Evolutionary conservation across 2,329 filamentous ascomycete species (phyloP).

Genomic region (Colletotrichum kahawae): DNA sequence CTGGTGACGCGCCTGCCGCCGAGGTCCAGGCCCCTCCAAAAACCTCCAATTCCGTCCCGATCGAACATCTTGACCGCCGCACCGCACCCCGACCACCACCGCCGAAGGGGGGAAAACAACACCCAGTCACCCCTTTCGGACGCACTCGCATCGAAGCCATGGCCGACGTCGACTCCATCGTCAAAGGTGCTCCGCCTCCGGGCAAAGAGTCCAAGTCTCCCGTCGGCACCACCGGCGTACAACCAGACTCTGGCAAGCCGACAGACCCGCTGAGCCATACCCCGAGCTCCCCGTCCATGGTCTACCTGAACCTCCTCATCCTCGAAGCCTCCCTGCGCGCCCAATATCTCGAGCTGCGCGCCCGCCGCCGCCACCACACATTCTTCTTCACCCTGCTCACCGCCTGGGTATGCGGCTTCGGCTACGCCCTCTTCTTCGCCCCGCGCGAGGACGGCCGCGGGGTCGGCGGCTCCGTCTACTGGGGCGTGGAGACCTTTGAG

Average conservation of each 20-base stretch:
- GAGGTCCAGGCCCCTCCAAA: slow-evolving; percentile 11
- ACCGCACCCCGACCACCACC: background rate
- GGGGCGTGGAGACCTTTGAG: slow-evolving; percentile 89
- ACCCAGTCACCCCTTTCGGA: background rate
- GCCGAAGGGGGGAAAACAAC: background rate
- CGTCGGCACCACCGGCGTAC: slow-evolving; percentile 45
- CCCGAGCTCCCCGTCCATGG: slow-evolving; percentile 91
- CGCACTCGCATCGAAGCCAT: slow-evolving; percentile 40
- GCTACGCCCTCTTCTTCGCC: slow-evolving; percentile 90
- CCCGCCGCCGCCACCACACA: slow-evolving; percentile 87
- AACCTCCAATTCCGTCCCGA: background rate
- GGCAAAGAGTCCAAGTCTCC: slow-evolving; percentile 49
- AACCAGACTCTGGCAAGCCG: slow-evolving; percentile 48
- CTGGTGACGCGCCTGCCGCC: slow-evolving; percentile 14
- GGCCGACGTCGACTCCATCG: slow-evolving; percentile 82
- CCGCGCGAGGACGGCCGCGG: slow-evolving; percentile 94
- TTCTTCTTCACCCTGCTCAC: slow-evolving; percentile 85
- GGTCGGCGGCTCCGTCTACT: slow-evolving; percentile 93
- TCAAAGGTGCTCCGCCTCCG: slow-evolving; percentile 84
- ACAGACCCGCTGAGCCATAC: slow-evolving; percentile 79
- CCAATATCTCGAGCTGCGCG: slow-evolving; percentile 89
- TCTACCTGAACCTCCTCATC: slow-evolving; percentile 97
- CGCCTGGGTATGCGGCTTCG: slow-evolving; percentile 83
- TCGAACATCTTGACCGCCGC: background rate
- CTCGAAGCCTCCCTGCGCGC: slow-evolving; percentile 92